Conservation (phyloP, 306 rosid species). For the Neltuma alba region DNA sequence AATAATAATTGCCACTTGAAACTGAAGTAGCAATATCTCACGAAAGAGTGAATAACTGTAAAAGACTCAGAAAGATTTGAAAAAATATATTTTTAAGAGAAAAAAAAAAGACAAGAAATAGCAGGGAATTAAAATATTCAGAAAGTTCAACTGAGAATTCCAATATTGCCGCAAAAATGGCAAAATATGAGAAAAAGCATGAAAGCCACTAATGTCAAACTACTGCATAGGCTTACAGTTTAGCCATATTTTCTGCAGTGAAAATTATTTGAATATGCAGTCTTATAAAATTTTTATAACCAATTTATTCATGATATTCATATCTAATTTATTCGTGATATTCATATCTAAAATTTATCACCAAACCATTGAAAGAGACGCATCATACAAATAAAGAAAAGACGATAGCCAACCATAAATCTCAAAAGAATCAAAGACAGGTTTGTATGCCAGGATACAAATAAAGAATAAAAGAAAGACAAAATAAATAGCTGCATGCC, state of each 20-base stretch:
- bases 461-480: background rate
- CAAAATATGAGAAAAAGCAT: background rate
- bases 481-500: background rate
- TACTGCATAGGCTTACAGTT: background rate
- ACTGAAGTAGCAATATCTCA: background rate
- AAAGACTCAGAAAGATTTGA: background rate
- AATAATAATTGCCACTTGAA: background rate
- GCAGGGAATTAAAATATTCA: constrained; percentile 5
- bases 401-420: background rate
- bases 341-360: background rate
- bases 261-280: background rate
- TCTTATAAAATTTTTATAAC: background rate
- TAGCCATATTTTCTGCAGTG: background rate
- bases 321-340: too few relatives aligned
- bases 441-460: background rate
- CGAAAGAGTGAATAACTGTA: background rate
- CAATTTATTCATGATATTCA: too few relatives aligned
- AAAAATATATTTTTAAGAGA: background rate
- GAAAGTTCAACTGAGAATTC: background rate
- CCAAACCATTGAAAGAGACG: background rate
- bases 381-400: background rate
- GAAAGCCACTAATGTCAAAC: constrained; percentile 8
- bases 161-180: constrained; percentile 6
- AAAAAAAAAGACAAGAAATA: background rate
- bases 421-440: constrained; percentile 1